Conservation (phyloP, 2,329 filamentous ascomycete genomes). For the Sclerotinia subarctica region DNA sequence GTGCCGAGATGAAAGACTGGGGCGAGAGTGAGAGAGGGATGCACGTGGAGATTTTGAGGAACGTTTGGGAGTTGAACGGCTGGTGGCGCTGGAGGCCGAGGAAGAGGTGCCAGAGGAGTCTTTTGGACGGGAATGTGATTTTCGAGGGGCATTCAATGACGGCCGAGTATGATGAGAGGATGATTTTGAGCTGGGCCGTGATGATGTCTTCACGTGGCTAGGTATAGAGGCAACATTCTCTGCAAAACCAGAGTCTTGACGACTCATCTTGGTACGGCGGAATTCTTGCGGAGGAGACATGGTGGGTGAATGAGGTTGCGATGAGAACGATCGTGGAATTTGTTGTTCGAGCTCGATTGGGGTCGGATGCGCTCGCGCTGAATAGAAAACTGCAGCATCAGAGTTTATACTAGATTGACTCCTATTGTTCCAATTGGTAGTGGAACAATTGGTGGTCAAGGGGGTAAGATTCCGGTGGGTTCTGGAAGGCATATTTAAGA, state of each 20-base stretch:
- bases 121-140: conserved; percentile 27
- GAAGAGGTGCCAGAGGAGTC: conserved; percentile 17
- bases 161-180: conserved; percentile 24
- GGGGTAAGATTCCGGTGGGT: conserved; percentile 24
- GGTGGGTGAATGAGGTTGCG: conserved; percentile 1
- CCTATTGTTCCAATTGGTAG: conserved; percentile 29
- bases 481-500: conserved; percentile 26
- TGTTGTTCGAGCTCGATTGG: conserved; percentile 25
- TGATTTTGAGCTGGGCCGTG: conserved; percentile 22
- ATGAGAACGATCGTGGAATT: conserved; percentile 23
- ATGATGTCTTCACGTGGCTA: conserved; percentile 22
- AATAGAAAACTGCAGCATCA: conserved; percentile 36
- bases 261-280: conserved; percentile 29
- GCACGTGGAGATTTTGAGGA: conserved; percentile 24
- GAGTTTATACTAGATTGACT: conserved; percentile 34
- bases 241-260: conserved; percentile 37
- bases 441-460: conserved; percentile 26
- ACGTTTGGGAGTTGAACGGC: conserved; percentile 21
- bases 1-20: conserved; percentile 13
- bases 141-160: conserved; percentile 21
- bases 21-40: conserved; percentile 1
- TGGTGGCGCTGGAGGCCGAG: conserved; percentile 12
- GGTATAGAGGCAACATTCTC: conserved; percentile 23
- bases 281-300: conserved; percentile 20
- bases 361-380: conserved; percentile 29